phyloP scores from a whole-genome alignment of 139 green algal species.

The Chlorella sp. region DNA sequence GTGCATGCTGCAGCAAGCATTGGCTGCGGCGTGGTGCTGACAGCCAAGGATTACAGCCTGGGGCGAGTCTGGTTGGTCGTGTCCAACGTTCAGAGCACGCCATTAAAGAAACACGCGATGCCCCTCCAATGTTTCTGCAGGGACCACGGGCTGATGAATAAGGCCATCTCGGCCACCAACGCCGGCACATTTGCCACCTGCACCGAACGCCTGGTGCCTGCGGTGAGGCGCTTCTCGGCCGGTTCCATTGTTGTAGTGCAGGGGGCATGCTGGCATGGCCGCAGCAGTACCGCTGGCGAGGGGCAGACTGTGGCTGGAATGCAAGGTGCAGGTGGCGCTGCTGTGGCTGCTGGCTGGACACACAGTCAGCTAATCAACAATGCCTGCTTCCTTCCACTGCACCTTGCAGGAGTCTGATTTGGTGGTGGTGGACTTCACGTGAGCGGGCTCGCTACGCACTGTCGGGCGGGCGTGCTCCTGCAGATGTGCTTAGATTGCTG shows the following conservation, averaged over 20 bases:
- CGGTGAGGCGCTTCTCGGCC: background rate
- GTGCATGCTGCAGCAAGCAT: too few relatives aligned
- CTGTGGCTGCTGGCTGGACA: background rate
- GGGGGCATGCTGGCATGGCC: too few relatives aligned
- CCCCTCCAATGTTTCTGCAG: background rate
- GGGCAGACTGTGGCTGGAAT: background rate
- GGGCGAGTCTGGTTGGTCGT: too few relatives aligned
- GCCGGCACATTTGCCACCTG: background rate
- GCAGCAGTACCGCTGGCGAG: background rate
- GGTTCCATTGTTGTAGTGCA: too few relatives aligned
- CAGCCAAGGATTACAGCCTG: too few relatives aligned
- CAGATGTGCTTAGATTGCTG: too few relatives aligned
- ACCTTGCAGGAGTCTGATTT: background rate
- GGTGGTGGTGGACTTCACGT: slow-evolving; percentile 7
- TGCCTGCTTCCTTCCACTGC: background rate
- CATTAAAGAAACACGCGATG: too few relatives aligned
- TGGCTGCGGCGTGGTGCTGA: too few relatives aligned
- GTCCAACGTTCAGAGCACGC: too few relatives aligned
- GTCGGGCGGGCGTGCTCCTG: too few relatives aligned
- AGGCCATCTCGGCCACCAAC: slow-evolving; percentile 7
- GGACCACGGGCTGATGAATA: slow-evolving; percentile 6
- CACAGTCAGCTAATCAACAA: background rate
- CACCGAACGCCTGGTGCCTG: background rate
- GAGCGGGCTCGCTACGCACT: too few relatives aligned
- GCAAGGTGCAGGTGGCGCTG: background rate